Evolutionary conservation across 257 asterid species (phyloP).

Genomic region (Ajuga chamaepitys): DNA sequence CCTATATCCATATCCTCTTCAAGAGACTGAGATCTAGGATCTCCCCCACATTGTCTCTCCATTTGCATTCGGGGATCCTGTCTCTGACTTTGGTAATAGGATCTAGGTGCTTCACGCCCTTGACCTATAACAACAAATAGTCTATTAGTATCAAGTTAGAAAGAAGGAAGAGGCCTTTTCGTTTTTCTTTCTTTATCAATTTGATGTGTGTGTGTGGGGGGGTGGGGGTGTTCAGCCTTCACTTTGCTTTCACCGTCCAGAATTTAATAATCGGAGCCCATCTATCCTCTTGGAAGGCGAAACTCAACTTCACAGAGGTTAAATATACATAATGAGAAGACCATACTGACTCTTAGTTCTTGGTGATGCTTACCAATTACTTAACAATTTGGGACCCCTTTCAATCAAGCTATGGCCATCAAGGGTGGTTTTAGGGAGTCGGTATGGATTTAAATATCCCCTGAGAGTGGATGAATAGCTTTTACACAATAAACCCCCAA

Average conservation of each 20-base stretch:
- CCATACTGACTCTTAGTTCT: not conserved
- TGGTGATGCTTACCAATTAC: not conserved
- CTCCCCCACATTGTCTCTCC: conserved; percentile 68
- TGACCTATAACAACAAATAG: conserved; percentile 40
- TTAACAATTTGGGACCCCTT: not conserved
- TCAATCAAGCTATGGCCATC: not conserved
- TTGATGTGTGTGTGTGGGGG: not conserved
- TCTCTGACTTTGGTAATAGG: conserved; percentile 77
- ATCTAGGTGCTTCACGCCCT: conserved; percentile 63
- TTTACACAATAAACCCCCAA: not conserved
- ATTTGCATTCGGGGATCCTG: conserved; percentile 47
- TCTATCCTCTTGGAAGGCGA: not conserved
- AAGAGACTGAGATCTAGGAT: conserved; percentile 59
- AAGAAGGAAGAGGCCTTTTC: not conserved
- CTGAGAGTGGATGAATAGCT: not conserved
- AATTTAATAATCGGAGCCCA: not conserved
- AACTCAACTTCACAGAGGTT: not conserved
- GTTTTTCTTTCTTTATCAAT: not conserved
- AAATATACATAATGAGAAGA: not conserved
- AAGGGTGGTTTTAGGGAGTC: not conserved
- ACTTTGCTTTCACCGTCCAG: too few species aligned
- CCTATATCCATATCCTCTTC: conserved; percentile 76
- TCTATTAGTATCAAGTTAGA: conserved; percentile 12
- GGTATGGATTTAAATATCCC: not conserved
- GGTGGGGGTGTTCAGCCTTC: too few species aligned